Percentiles rank a stretch among this genome's conserved stretches.
phyloP scores from a whole-genome alignment of 2,329 filamentous ascomycete genomes.

The Cladosporium velox region DNA sequence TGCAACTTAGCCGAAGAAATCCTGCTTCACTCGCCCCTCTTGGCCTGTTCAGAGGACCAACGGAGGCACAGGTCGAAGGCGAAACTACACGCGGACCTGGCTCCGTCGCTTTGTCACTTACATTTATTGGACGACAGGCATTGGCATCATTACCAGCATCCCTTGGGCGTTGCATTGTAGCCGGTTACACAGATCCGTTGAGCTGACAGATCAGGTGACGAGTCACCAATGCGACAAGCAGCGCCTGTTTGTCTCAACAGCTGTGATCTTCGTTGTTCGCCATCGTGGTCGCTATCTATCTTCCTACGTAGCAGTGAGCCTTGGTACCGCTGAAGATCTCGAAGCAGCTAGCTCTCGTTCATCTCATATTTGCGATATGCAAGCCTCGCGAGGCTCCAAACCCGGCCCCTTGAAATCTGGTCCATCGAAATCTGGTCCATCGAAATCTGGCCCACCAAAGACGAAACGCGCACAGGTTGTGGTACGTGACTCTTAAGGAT shows the following conservation, averaged over 20 bases:
- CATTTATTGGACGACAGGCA: not conserved
- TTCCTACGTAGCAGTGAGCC: not conserved
- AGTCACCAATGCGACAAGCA: not conserved
- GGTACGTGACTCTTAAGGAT: not conserved
- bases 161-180: not conserved
- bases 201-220: not conserved
- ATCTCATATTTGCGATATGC: not conserved
- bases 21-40: not conserved
- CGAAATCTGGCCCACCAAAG: not conserved
- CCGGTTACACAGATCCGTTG: not conserved
- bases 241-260: not conserved
- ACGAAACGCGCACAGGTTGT: not conserved
- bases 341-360: not conserved
- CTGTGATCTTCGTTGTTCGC: not conserved
- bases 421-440: not conserved
- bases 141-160: not conserved
- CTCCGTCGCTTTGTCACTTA: not conserved
- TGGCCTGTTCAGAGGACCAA: not conserved
- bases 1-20: not conserved
- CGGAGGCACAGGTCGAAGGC: too few relatives aligned
- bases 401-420: not conserved
- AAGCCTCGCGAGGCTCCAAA: not conserved
- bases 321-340: not conserved
- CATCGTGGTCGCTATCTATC: not conserved
- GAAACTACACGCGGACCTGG: not conserved